Base-by-base conservation (phyloP, 495 filamentous ascomycete species). In the Trichoderma parareesei region DNA sequence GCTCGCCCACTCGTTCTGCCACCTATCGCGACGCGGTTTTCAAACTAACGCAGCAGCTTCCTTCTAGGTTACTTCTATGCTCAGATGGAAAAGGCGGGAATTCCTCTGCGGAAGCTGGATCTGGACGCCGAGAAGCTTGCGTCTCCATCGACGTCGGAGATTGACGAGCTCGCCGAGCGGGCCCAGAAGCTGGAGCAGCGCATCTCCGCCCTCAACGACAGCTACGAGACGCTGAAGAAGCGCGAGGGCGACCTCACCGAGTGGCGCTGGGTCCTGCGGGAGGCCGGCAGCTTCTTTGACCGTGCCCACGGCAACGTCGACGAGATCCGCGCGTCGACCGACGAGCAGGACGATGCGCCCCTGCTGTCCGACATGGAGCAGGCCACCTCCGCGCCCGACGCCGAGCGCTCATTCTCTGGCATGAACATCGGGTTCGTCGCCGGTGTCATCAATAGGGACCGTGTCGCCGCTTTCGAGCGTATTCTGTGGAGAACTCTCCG, bases 381-480 rank as follows among this genome's bases (percentile, higher is more conserved):
- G 70, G 84, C 91, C 73, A 81, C 84, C 63, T 78, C 84, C 66
- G 90, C 91, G 70, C 86, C 87, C 48, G 88, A 93, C 67, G 80
- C 84, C 65, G 90, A 92, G 71, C 89, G 90, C 70, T 92, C 91
- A 53, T 93, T 97, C 73, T 91, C 90, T 8, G 90, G 91, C 60
- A 95, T 96, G 91, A 96, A 96, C 74, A 98, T 99, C 70, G 95
- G 95, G n/a, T 98, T 99, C 69, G 94, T 99, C n/a, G 88, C 95
- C 62, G 94, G 94, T 75, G 95, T 98, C 62, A 98, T 99, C 70
- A 88, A 90, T 35, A 83, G 93, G 35, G 93, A 97, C 67, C 87
- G 93, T 8, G 94, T 98, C 65, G 92, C 88, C 9, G 89, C 94
- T 41, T 97, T 99, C 71, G 94, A 99, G 76, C 87, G 94, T 62